Percentiles rank a stretch among this genome's conserved stretches.
Evolutionary conservation across 371 early-diverging fungal species (phyloP).

Genomic region (Mortierella sp.): DNA sequence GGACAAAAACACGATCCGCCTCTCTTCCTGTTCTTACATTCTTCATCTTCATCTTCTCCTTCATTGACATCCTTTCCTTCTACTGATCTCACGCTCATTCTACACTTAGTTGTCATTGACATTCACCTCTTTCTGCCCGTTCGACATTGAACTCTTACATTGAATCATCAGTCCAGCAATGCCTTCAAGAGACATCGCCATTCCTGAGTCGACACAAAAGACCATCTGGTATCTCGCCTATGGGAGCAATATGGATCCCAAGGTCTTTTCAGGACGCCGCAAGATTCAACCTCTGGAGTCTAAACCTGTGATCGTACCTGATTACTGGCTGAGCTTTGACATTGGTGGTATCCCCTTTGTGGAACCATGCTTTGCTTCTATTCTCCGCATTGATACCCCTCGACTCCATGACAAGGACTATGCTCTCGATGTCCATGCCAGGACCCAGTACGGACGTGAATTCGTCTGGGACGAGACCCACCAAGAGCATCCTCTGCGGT

Average conservation of each 20-base stretch:
- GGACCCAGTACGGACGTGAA: slow-evolving; percentile 20
- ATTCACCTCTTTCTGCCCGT: too few species aligned
- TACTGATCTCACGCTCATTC: too few species aligned
- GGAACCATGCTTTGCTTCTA: slow-evolving; percentile 65
- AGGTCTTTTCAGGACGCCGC: slow-evolving; percentile 60
- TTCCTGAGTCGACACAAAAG: background rate
- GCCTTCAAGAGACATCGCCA: background rate
- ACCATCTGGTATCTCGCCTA: slow-evolving; percentile 56
- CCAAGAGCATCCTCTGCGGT: slow-evolving; percentile 13
- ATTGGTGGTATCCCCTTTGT: slow-evolving; percentile 59
- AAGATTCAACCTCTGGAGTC: slow-evolving; percentile 58
- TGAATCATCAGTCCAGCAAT: too few species aligned
- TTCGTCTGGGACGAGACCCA: slow-evolving; percentile 35
- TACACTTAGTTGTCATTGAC: too few species aligned
- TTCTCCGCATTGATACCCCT: slow-evolving; percentile 32
- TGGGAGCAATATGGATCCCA: slow-evolving; percentile 63
- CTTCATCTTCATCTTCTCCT: too few species aligned
- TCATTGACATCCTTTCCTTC: too few species aligned
- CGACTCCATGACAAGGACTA: slow-evolving; percentile 23
- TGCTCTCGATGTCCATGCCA: slow-evolving; percentile 21
- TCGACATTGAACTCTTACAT: too few species aligned
- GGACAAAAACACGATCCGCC: too few species aligned
- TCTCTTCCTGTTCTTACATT: too few species aligned
- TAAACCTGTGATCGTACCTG: slow-evolving; percentile 53
- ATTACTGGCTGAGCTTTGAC: slow-evolving; percentile 62